Evolutionary conservation across 2,329 filamentous ascomycete species (phyloP).

Genomic region (Epichloe brachyelytri): DNA sequence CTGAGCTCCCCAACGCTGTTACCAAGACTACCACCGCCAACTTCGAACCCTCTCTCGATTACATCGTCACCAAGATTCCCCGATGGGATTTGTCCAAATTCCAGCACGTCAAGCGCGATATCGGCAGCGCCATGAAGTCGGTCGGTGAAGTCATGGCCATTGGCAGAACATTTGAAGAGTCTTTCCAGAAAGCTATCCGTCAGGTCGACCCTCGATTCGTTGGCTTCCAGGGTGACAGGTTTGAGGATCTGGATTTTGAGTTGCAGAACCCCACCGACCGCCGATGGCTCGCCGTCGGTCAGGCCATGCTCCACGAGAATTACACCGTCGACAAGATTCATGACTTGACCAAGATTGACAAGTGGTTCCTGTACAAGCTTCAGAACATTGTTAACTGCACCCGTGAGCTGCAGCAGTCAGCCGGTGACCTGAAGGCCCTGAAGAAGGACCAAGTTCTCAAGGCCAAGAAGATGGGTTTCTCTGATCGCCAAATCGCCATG

Average conservation of each 20-base stretch:
- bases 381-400: slow-evolving; percentile 93
- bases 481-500: slow-evolving; percentile 83
- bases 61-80: slow-evolving; percentile 97
- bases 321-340: slow-evolving; percentile 89
- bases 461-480: slow-evolving; percentile 97
- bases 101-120: slow-evolving; percentile 95
- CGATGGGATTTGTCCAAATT: slow-evolving; percentile 98
- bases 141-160: slow-evolving; percentile 99
- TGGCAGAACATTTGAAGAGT: slow-evolving; percentile 95
- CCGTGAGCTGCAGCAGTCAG: slow-evolving; percentile 70
- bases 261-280: slow-evolving; percentile 90
- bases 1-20: slow-evolving; percentile 92
- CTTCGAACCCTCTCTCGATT: slow-evolving; percentile 94
- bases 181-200: slow-evolving; percentile 96
- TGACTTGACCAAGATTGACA: slow-evolving; percentile 95
- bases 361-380: slow-evolving; percentile 98
- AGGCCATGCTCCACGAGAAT: slow-evolving; percentile 94
- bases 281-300: slow-evolving; percentile 91
- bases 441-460: slow-evolving; percentile 81
- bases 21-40: slow-evolving; percentile 98
- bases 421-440: slow-evolving; percentile 69
- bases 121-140: slow-evolving; percentile 97
- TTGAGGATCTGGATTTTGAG: slow-evolving; percentile 82
- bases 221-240: slow-evolving; percentile 91
- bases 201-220: slow-evolving; percentile 87